Evolutionary conservation across 2,329 filamentous ascomycete species (phyloP), one percentile per base, ranked within the genome.

Genomic region (Cladosporium velox): DNA sequence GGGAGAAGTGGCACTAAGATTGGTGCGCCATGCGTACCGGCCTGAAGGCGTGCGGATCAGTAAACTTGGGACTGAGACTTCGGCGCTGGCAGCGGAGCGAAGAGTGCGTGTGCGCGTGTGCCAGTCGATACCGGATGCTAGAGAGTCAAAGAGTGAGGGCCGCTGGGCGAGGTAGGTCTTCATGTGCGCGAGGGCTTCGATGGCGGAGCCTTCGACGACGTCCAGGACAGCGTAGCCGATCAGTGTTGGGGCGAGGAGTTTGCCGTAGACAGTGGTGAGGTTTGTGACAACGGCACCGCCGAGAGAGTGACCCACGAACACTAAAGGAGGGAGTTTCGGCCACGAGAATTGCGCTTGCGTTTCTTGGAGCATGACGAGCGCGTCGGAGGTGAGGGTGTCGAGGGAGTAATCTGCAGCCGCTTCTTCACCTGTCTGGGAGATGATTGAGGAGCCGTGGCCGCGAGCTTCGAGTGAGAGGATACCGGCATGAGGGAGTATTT

Each of bases 151-250:
- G 1, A 88, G 87, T 10, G 83, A 82, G 0, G 95, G 95, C 26
- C 95, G 86, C 4, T 90, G 93, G 1, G 91, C 89, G 24, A 99
- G 85, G 77, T 97, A 97, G 3, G 89, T 90, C 71, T 95, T 90
- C 95, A 99, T 99, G 78, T 91, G 93, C 77, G 93, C 89, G 63
- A 99, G 84, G 2, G 95, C 94, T 77, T 98, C 95, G 78, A 99
- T 94, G 38, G 95, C 95, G 0, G 92, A 96, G 12, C 95, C 86
- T 79, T 99, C 95, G 32, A 99, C 95, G 4, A 99, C 92, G 78
- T 99, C 95, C 18, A 99, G 83, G 8, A 98, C 93, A 3, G 89
- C 91, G 78, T 94, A 97, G 24, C 92, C 95, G 18, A 98, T 82
- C 1, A 98, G 77, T 30, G 88, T 85, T 44, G 80, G 77, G 1